Evolutionary conservation across 2,329 filamentous ascomycete species (phyloP).

Genomic region (Epichloe glyceriae): DNA sequence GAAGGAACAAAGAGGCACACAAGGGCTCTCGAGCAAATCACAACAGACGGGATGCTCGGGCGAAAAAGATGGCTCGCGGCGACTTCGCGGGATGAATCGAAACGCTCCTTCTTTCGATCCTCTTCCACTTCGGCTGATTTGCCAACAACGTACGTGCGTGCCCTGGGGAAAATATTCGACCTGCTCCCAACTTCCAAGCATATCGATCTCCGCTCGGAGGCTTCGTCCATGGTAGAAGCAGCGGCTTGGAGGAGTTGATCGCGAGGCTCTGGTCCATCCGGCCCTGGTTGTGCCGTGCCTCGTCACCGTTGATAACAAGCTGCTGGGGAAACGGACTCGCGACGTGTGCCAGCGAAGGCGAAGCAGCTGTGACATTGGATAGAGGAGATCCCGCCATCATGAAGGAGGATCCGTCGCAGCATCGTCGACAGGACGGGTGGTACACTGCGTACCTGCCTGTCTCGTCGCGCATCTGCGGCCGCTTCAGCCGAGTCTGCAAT

Average conservation of each 20-base stretch:
- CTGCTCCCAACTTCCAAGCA: conserved; percentile 4
- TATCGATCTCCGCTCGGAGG: conserved; percentile 5
- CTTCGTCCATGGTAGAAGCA: background rate
- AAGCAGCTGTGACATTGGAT: conserved; percentile 17
- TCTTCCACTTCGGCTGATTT: conserved; percentile 10
- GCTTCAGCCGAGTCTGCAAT: conserved; percentile 22
- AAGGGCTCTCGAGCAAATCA: conserved; percentile 79
- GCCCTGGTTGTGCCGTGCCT: conserved; percentile 6
- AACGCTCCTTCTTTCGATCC: conserved; percentile 4
- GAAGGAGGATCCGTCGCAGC: conserved; percentile 27
- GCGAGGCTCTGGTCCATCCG: background rate
- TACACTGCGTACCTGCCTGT: conserved; percentile 19
- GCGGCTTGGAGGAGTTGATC: background rate
- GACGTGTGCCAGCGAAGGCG: conserved; percentile 15
- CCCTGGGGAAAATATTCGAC: conserved; percentile 1
- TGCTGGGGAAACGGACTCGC: conserved; percentile 26
- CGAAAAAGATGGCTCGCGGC: conserved; percentile 50
- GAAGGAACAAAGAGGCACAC: conserved; percentile 67
- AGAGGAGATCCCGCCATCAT: conserved; percentile 13
- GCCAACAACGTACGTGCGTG: background rate
- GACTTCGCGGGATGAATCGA: conserved; percentile 23
- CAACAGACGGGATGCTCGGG: conserved; percentile 60
- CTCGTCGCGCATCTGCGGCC: conserved; percentile 18
- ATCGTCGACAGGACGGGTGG: conserved; percentile 19
- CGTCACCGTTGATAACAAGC: conserved; percentile 20